These are phyloP conservation scores for Neovahlkampfia damariscottae DNA, from an alignment of 78 protist genomes.

Conservation along the genomic window DNA sequence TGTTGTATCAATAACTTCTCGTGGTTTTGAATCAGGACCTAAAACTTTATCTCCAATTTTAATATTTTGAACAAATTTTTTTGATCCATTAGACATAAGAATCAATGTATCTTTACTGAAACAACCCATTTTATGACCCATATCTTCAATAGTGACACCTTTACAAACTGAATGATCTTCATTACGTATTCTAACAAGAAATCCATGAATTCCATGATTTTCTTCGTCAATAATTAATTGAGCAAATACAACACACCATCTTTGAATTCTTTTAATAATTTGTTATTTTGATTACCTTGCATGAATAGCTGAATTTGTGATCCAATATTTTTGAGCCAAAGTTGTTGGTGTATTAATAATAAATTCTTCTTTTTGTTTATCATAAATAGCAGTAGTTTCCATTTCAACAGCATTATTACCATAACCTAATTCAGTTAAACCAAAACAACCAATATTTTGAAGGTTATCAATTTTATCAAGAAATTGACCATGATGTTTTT, in stretches of 20 bases:
- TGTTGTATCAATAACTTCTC: too few species aligned
- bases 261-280: too few species aligned
- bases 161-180: not conserved
- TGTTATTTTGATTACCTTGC: too few species aligned
- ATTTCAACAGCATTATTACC: conserved; percentile 5
- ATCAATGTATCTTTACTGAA: too few species aligned
- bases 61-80: too few species aligned
- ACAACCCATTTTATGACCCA: conserved; percentile 46
- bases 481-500: conserved; percentile 12
- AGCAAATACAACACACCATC: conserved; percentile 36
- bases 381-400: conserved; percentile 29
- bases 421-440: conserved; percentile 38
- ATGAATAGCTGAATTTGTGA: conserved; percentile 31
- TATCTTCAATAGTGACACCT: conserved; percentile 39
- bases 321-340: conserved; percentile 56
- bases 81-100: too few species aligned
- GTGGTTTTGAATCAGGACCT: too few species aligned
- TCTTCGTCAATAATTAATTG: conserved; percentile 22
- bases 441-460: conserved; percentile 48
- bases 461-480: conserved; percentile 10
- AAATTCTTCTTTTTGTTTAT: conserved; percentile 23
- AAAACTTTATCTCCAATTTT: too few species aligned
- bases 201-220: conserved; percentile 50
- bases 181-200: conserved; percentile 38
- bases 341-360: conserved; percentile 39